Percentiles rank a stretch among this genome's conserved stretches.
phyloP scores from a whole-genome alignment of 768 basidiomycete species.

The Cantharellus cinnabarinus region DNA sequence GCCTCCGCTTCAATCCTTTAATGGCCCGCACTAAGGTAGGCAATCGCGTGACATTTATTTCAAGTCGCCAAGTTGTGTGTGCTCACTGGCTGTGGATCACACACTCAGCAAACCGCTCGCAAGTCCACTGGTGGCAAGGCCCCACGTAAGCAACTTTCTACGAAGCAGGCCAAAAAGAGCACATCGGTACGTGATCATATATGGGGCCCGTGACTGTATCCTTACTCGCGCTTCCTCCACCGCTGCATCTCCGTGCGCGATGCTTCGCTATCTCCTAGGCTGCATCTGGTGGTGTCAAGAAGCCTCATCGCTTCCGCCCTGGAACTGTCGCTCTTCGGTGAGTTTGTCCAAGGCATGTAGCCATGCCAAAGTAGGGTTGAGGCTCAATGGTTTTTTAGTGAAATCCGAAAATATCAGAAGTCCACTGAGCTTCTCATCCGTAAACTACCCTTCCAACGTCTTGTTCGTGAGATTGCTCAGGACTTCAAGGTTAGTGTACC shows the following conservation, averaged over 20 bases:
- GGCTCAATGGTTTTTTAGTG: conserved; percentile 17
- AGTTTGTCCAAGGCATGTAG: too few species aligned
- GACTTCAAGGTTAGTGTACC: conserved; percentile 21
- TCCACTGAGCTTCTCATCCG: conserved; percentile 32
- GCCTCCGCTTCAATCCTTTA: not conserved
- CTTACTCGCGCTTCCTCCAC: not conserved
- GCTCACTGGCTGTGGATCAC: not conserved
- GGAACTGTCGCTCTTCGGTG: conserved; percentile 48
- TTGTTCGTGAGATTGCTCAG: conserved; percentile 32
- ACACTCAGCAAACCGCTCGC: conserved; percentile 19
- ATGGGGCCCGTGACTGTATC: not conserved
- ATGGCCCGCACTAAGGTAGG: conserved; percentile 13
- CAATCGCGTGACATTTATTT: not conserved
- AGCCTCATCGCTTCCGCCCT: conserved; percentile 63
- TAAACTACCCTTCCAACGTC: conserved; percentile 30
- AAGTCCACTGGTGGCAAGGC: conserved; percentile 21
- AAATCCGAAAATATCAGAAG: conserved; percentile 34
- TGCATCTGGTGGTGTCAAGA: conserved; percentile 51
- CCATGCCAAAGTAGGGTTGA: too few species aligned
- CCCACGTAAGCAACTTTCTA: conserved; percentile 19
- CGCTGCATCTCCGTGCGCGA: not conserved
- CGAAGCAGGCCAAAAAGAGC: conserved; percentile 23
- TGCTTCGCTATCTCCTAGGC: conserved; percentile 9
- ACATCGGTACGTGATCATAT: conserved; percentile 4
- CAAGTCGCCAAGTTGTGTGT: not conserved